Percentiles rank a stretch among this genome's conserved stretches.
Evolutionary conservation across 148 eudicot genomes (phyloP).

Genomic region (Persicaria maculosa): DNA sequence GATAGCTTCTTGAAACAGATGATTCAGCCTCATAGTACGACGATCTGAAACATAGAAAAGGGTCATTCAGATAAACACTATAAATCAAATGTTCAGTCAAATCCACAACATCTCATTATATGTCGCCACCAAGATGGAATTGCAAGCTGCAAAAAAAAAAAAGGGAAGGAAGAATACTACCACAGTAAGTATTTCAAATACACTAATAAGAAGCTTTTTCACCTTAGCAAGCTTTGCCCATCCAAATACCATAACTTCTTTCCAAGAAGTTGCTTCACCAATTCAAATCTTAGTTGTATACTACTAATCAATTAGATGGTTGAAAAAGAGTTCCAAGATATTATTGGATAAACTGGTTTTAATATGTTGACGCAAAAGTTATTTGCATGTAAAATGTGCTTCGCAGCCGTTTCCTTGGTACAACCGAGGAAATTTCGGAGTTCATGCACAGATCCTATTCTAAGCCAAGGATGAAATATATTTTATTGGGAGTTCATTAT

Average conservation of each 20-base stretch:
- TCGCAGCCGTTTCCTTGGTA: too few relatives aligned
- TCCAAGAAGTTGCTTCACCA: neutral
- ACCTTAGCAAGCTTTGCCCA: neutral
- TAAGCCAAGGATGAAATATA: too few relatives aligned
- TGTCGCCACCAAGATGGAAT: neutral
- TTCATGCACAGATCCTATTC: too few relatives aligned
- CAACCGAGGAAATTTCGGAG: too few relatives aligned
- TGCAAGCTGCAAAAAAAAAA: neutral
- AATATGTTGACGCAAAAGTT: too few relatives aligned
- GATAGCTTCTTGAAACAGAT: slow-evolving; percentile 11
- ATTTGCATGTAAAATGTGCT: too few relatives aligned
- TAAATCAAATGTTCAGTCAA: neutral
- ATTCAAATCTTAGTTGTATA: neutral
- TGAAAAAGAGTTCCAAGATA: neutral
- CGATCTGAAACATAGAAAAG: neutral
- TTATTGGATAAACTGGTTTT: too few relatives aligned
- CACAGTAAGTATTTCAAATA: neutral
- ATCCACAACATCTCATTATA: neutral
- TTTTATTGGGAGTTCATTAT: too few relatives aligned
- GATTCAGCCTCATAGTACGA: neutral
- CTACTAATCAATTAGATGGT: neutral
- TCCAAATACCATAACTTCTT: neutral
- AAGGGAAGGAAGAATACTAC: neutral
- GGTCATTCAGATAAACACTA: neutral
- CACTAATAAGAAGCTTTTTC: neutral